phyloP scores from a whole-genome alignment of 2,329 filamentous ascomycete genomes.

The Lachnellula occidentalis region DNA sequence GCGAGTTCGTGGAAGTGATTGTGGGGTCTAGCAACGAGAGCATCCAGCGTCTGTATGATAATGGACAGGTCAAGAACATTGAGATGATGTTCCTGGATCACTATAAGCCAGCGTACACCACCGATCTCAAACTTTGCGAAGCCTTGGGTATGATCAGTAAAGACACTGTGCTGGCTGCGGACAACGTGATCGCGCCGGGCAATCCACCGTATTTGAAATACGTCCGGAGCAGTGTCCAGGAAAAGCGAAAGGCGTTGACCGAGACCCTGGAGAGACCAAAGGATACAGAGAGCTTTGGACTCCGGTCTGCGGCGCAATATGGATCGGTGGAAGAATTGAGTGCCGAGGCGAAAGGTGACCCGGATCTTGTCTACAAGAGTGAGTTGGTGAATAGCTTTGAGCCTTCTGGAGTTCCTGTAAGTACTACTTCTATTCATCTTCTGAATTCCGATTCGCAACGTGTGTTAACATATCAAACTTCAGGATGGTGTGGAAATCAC shows the following conservation, averaged over 20 bases:
- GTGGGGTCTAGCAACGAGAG: constrained; percentile 65
- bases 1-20: constrained; percentile 62
- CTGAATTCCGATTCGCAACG: neutral
- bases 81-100: constrained; percentile 64
- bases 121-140: constrained; percentile 73
- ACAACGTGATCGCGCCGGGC: constrained; percentile 67
- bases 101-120: constrained; percentile 69
- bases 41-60: constrained; percentile 54
- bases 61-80: constrained; percentile 20
- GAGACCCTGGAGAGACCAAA: constrained; percentile 43
- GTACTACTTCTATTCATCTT: constrained; percentile 24
- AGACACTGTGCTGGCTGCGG: constrained; percentile 60
- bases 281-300: constrained; percentile 33
- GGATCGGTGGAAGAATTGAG: constrained; percentile 36
- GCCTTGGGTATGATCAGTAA: constrained; percentile 57
- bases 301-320: constrained; percentile 19
- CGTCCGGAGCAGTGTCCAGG: constrained; percentile 56
- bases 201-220: constrained; percentile 68
- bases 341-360: constrained; percentile 46
- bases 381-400: constrained; percentile 59
- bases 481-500: constrained; percentile 66
- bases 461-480: constrained; percentile 10
- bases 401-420: constrained; percentile 59
- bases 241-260: constrained; percentile 50
- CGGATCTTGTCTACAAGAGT: constrained; percentile 61